Evolutionary conservation across 1,139 yeast species (phyloP).

Genomic region (Candida tetrigidarum): DNA sequence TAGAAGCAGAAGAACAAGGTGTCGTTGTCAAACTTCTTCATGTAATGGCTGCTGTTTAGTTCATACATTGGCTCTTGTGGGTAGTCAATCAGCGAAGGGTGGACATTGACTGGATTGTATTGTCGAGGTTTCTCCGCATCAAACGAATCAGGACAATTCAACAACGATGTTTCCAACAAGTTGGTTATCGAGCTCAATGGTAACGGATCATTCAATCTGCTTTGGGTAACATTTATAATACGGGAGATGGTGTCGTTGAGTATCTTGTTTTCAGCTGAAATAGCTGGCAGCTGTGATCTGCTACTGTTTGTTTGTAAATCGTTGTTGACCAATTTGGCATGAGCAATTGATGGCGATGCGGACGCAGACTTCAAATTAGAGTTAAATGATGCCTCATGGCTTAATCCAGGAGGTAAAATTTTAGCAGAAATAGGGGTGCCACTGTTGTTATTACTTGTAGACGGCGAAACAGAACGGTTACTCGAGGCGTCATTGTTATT

Average conservation of each 20-base stretch:
- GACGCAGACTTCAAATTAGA: conserved; percentile 38
- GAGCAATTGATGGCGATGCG: conserved; percentile 24
- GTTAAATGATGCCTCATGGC: conserved; percentile 17
- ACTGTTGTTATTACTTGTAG: conserved; percentile 10
- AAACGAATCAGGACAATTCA: conserved; percentile 91
- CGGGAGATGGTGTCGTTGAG: conserved; percentile 38
- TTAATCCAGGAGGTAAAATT: conserved; percentile 31
- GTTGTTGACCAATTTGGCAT: conserved; percentile 10
- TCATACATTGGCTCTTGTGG: conserved; percentile 87
- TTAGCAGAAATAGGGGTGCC: conserved; percentile 17
- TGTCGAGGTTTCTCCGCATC: conserved; percentile 87
- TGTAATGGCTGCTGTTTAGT: conserved; percentile 52
- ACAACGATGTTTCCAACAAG: conserved; percentile 72
- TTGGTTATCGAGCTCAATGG: conserved; percentile 60
- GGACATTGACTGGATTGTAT: conserved; percentile 82
- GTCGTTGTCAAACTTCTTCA: conserved; percentile 80
- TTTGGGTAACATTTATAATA: conserved; percentile 35
- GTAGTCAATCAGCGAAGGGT: conserved; percentile 88
- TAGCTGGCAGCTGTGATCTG: conserved; percentile 21
- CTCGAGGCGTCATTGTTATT: conserved; percentile 5
- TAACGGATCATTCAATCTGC: conserved; percentile 51
- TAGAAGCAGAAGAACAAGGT: conserved; percentile 93
- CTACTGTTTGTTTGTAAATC: conserved; percentile 7
- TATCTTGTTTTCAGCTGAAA: conserved; percentile 22
- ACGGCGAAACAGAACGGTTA: conserved; percentile 2